phyloP scores from a whole-genome alignment of 192 early-diverging fungal species.

The Backusella macrospora region DNA sequence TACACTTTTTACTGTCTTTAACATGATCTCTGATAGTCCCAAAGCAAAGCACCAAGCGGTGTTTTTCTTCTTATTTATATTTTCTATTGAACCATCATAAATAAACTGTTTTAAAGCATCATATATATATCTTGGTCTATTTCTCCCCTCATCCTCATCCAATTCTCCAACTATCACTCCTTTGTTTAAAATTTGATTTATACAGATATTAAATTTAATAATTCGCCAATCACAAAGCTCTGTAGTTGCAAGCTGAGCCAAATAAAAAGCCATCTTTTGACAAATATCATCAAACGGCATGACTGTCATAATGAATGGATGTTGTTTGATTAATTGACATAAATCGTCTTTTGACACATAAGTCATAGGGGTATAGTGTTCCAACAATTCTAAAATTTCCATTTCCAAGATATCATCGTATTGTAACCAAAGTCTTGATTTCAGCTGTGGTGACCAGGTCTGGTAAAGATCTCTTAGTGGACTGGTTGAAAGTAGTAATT shows the following conservation, averaged over 20 bases:
- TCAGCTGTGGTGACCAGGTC: not conserved
- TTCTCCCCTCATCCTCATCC: not conserved
- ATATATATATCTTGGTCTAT: not conserved
- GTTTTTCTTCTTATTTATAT: not conserved
- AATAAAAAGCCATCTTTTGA: not conserved
- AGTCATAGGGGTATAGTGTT: not conserved
- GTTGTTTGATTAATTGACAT: not conserved
- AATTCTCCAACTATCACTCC: too few species aligned
- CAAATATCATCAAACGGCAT: not conserved
- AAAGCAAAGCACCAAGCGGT: not conserved
- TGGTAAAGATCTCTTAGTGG: not conserved
- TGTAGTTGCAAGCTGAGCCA: not conserved
- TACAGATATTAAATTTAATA: not conserved
- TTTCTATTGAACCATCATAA: not conserved
- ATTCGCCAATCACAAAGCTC: not conserved
- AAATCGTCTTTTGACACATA: not conserved
- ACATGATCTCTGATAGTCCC: not conserved
- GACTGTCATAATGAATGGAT: not conserved
- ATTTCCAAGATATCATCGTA: conserved; percentile 4
- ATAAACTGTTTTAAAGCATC: not conserved
- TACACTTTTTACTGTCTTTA: not conserved
- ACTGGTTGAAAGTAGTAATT: not conserved
- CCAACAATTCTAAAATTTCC: conserved; percentile 1
- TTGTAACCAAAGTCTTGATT: not conserved
- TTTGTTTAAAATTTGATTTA: not conserved